Percentiles rank a stretch among this genome's conserved stretches.
Conservation (phyloP, 108 stramenopile genomes). For the Nitzschia putrida region DNA sequence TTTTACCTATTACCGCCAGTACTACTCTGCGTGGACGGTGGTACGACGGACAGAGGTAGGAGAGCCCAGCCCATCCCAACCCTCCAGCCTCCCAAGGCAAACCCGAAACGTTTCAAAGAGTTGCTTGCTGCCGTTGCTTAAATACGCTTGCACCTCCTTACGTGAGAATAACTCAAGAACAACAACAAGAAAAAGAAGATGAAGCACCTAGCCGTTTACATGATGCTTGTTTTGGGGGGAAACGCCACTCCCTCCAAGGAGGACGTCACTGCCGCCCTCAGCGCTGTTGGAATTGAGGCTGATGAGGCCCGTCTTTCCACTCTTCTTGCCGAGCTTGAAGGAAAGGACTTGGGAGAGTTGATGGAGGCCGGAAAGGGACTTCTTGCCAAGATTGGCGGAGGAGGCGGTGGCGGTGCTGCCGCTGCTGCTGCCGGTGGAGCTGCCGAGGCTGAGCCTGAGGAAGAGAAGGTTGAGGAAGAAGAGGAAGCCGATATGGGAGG, state of each 20-base stretch:
- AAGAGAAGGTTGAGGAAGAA: constrained; percentile 69
- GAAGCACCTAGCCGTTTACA: constrained; percentile 96
- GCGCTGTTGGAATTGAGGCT: constrained; percentile 88
- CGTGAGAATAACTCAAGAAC: not conserved
- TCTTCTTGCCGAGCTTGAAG: constrained; percentile 88
- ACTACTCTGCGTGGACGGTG: not conserved
- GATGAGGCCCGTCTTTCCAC: constrained; percentile 69
- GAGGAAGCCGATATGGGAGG: constrained; percentile 62
- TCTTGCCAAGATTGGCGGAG: constrained; percentile 94
- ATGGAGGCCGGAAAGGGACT: constrained; percentile 78
- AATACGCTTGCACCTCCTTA: constrained; percentile 19
- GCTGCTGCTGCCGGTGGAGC: constrained; percentile 71
- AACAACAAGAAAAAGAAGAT: constrained; percentile 43
- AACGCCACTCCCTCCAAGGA: constrained; percentile 91
- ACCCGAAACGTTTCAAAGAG: not conserved
- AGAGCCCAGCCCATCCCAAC: too few species aligned
- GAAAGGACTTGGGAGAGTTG: constrained; percentile 91
- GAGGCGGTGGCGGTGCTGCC: constrained; percentile 83
- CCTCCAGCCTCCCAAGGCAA: too few species aligned
- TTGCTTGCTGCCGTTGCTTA: constrained; percentile 24
- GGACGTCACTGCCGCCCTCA: constrained; percentile 88
- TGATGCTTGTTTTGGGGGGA: constrained; percentile 94
- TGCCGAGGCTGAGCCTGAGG: constrained; percentile 52
- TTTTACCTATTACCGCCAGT: constrained; percentile 16
- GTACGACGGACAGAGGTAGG: too few species aligned